Conservation (phyloP, 1,139 yeast species). For the Diutina rugosa region DNA sequence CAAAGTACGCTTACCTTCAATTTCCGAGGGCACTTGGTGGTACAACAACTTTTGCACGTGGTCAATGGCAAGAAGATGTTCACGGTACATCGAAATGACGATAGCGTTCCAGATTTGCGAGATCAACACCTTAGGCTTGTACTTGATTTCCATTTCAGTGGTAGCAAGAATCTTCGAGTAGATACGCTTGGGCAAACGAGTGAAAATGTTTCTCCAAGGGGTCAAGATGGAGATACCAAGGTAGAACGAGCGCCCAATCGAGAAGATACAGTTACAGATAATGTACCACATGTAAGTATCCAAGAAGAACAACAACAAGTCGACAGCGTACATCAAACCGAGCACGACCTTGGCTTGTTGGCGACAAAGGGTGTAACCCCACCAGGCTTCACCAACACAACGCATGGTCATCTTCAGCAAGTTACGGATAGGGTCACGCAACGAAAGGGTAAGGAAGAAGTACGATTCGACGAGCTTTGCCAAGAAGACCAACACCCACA, state of each 20-base stretch:
- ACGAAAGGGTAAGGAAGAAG: conserved; percentile 78
- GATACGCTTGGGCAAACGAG: conserved; percentile 95
- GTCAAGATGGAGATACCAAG: conserved; percentile 96
- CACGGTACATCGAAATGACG: conserved; percentile 97
- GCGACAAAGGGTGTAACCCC: conserved; percentile 57
- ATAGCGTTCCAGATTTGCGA: conserved; percentile 99
- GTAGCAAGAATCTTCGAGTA: conserved; percentile 96
- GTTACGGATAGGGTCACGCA: conserved; percentile 87
- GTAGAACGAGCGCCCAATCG: conserved; percentile 95
- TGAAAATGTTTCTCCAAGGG: conserved; percentile 98
- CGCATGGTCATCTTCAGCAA: conserved; percentile 35
- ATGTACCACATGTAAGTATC: conserved; percentile 99
- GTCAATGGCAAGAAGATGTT: conserved; percentile 91
- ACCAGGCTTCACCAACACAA: conserved; percentile 82
- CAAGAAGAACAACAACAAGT: conserved; percentile 88
- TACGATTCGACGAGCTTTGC: conserved; percentile 88
- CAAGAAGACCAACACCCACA: conserved; percentile 80
- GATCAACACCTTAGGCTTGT: conserved; percentile 94
- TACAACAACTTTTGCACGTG: conserved; percentile 94
- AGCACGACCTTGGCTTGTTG: conserved; percentile 81
- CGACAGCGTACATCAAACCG: conserved; percentile 87
- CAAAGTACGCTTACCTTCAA: conserved; percentile 95
- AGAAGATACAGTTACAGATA: conserved; percentile 85
- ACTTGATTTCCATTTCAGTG: conserved; percentile 97
- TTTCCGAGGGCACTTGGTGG: conserved; percentile 95